Conservation (phyloP, 2,329 filamentous ascomycete genomes). For the Sporothrix pallida region DNA sequence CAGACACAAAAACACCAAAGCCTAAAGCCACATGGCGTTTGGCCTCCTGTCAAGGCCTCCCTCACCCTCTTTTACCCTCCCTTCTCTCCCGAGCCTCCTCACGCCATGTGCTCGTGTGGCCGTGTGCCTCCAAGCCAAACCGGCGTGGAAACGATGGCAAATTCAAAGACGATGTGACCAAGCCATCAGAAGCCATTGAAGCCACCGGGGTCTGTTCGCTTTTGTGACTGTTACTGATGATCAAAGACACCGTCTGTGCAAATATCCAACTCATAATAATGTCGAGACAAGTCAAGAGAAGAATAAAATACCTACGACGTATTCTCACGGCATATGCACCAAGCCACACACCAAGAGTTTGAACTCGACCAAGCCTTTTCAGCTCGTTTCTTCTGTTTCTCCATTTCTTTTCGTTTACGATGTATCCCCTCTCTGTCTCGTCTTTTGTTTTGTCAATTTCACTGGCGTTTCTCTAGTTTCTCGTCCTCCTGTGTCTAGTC, state of each 20-base stretch:
- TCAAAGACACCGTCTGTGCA: too few species aligned
- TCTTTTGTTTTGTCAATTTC: neutral
- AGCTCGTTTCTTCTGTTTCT: too few species aligned
- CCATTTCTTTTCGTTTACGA: too few species aligned
- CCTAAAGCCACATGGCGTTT: constrained; percentile 7
- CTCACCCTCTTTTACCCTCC: too few species aligned
- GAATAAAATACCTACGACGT: neutral
- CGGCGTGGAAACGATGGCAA: neutral
- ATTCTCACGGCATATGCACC: neutral
- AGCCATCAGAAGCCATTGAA: neutral
- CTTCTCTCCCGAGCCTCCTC: too few species aligned
- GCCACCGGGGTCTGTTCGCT: neutral
- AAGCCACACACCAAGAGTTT: neutral
- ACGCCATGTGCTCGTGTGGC: constrained; percentile 1
- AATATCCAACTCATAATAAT: too few species aligned
- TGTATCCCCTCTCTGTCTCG: neutral
- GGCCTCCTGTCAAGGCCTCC: neutral
- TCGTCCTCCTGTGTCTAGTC: neutral
- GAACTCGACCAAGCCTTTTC: neutral
- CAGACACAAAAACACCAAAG: neutral
- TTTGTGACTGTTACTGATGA: neutral
- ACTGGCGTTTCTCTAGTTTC: neutral
- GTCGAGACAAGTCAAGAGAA: too few species aligned
- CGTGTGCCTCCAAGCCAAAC: neutral
- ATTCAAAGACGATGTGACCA: neutral